These are phyloP conservation scores for Sanghuangporus sanghuang DNA, from an alignment of 1,284 basidiomycete species.

Conservation along the genomic window DNA sequence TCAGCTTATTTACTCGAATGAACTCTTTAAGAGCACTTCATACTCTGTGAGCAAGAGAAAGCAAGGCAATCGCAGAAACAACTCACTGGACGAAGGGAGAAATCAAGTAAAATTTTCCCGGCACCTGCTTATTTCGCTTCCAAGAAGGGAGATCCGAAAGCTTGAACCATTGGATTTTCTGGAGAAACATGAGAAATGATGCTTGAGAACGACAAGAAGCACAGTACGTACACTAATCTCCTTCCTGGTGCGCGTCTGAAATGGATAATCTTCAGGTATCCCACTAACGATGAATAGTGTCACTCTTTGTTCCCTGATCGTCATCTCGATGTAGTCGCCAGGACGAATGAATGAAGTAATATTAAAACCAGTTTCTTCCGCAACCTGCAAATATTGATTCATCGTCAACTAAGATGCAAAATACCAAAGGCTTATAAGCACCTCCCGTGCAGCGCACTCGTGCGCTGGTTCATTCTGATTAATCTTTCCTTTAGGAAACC, in stretches of 20 bases:
- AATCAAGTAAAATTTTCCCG: conserved; percentile 92
- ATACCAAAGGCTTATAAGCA: conserved; percentile 26
- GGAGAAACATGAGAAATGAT: conserved; percentile 14
- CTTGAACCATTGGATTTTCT: conserved; percentile 98
- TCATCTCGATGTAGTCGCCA: conserved; percentile 77
- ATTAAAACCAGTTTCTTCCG: conserved; percentile 94
- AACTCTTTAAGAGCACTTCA: conserved; percentile 61
- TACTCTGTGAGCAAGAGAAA: conserved; percentile 19
- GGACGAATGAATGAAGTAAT: conserved; percentile 65
- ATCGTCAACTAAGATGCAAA: neutral
- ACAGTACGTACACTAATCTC: conserved; percentile 85
- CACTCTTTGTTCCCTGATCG: conserved; percentile 86
- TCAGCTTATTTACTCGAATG: conserved; percentile 49
- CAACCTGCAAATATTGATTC: conserved; percentile 54
- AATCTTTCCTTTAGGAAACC: conserved; percentile 98
- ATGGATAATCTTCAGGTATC: conserved; percentile 85
- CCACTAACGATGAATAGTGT: conserved; percentile 90
- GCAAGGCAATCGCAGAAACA: conserved; percentile 9
- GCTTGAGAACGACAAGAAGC: neutral
- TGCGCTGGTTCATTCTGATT: conserved; percentile 86
- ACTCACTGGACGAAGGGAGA: conserved; percentile 90
- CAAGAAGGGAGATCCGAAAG: conserved; percentile 90
- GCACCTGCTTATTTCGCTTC: conserved; percentile 71
- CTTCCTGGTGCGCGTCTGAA: conserved; percentile 93
- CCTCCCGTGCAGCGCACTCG: conserved; percentile 88